Base-by-base conservation (phyloP, 257 asterid genomes). In the Scutellaria barbata region DNA sequence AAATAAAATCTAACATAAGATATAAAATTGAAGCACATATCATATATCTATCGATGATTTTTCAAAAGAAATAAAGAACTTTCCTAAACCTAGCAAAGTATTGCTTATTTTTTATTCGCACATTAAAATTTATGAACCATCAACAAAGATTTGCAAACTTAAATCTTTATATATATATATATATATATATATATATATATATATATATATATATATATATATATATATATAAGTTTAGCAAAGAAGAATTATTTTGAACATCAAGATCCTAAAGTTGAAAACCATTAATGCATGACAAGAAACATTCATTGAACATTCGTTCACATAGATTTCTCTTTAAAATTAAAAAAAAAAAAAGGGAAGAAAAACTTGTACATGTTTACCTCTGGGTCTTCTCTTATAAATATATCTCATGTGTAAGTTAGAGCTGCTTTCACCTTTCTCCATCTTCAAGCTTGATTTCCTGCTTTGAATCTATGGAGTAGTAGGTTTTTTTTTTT, bases 371-470 rank as follows among this genome's bases (percentile, higher is more conserved):
- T 20, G 7, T 50, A 43, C 3, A n/a, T 1, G 13, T 74, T 69
- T 70, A 76, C 76, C 81, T 63, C 33, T 45, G 18, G 76, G 33
- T 33, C 66, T 57, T 61, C 47, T 53, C 43, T 25, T 47, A 45
- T 72, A 58, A 5, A 47, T 35, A 37, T 48, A 47, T 18, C 41
- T 17, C 10, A 61, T 17, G 1, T 16, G 22, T 0, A 0, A 5
- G 20, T 46, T 39, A 4, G 76, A 70, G 47, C 63, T 53, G 47
- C 63, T 54, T 52, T 54, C 58, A 46, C 73, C 73, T 46, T 63
- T 63, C 40, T 70, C 76, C 81, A 76, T 70, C 73, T 63, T 69
- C 76, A 51, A 51, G 13, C 47, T 53, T 41, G 35, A 52, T 13
- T 51, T 13, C 51, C 16, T 58, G 48, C 45, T 60, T 30, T 45